Evolutionary conservation across 176 grass and related monocot species (phyloP), one percentile per base, ranked within the genome.

Genomic region (Puya raimondii): DNA sequence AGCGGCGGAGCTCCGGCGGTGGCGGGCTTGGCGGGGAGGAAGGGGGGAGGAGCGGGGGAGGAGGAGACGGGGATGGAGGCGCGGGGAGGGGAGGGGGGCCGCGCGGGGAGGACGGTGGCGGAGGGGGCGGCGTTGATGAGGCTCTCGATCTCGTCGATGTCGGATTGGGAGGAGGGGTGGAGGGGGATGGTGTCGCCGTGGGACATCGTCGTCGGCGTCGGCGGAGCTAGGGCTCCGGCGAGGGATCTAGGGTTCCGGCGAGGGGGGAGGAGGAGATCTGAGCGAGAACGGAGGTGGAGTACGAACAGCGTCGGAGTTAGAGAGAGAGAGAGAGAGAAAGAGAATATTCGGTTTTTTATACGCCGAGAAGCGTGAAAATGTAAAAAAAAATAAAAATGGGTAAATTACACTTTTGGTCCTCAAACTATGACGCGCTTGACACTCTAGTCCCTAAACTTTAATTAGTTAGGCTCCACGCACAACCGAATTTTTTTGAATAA

Each of bases 141-240:
- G 61, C 82, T 88, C 71, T 99, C 94, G 87, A 99, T 93, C 87
- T 99, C 95, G 72, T 99, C 95, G 79, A 99, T 99, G 80, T 99
- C 95, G 66, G 95, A 99, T 83, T 88, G 95, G 56, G 95, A 94
- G 64, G 95, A 93, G 10, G 87, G 87, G 67, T 99, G 87, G 56
- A 99, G 95, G 65, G 90, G 95, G 78, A 90, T 80, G 21, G 95
- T 99, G 85, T 99, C 95, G 47, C 87, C 68, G 78, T 86, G 84
- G 70, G 90, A 84, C 90, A 99, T 99, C 65, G 80, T 75, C 54
- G 73, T 48, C 25, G 47, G 16, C 23, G 12, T 23, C 15, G 23
- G 25, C 3, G 54, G 67, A 48, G 1, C 10, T 47, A 53, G 47
- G 53, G 52, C 16, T 58, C 49, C 52, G 52, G 52, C 52, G 56